Conservation (phyloP, 352 stramenopile genomes). For the Phytophthora ohioensis region DNA sequence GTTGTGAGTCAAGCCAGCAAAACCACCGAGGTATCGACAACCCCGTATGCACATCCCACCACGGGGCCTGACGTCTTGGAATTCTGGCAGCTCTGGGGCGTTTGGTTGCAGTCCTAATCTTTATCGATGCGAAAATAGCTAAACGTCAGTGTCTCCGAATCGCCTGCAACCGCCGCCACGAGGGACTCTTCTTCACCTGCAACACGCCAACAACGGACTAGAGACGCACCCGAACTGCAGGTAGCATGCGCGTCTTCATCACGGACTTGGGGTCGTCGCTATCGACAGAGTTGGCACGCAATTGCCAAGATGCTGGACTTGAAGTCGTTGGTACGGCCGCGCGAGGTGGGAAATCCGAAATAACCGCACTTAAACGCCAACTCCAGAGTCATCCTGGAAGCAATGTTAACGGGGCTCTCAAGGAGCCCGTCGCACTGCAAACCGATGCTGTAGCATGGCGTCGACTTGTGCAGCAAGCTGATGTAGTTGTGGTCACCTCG, state of each 20-base stretch:
- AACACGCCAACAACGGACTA: slow-evolving; percentile 4
- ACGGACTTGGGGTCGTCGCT: slow-evolving; percentile 73
- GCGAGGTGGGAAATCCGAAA: slow-evolving; percentile 47
- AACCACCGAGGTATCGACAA: slow-evolving; percentile 18
- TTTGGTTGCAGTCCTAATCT: slow-evolving; percentile 12
- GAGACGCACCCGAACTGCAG: neutral
- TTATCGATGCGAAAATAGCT: slow-evolving; percentile 27
- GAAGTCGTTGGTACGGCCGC: slow-evolving; percentile 72
- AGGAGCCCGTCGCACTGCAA: slow-evolving; percentile 62
- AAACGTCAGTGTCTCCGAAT: neutral
- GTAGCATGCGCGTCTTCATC: slow-evolving; percentile 81
- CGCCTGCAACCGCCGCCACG: slow-evolving; percentile 29
- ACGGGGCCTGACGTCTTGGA: neutral
- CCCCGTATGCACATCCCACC: slow-evolving; percentile 22
- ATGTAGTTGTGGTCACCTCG: slow-evolving; percentile 65
- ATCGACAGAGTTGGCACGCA: slow-evolving; percentile 54
- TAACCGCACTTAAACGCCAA: slow-evolving; percentile 55
- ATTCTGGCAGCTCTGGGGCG: neutral
- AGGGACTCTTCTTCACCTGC: neutral
- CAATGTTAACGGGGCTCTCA: slow-evolving; percentile 51
- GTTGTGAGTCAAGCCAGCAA: slow-evolving; percentile 18
- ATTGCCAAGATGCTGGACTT: slow-evolving; percentile 69
- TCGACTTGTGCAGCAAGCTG: slow-evolving; percentile 62
- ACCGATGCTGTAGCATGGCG: slow-evolving; percentile 57
- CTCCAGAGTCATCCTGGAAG: slow-evolving; percentile 68